A percentile compares a stretch with the other conserved stretches of the same genome.
Evolutionary conservation across 345 rosid genomes (phyloP).

Genomic region (Linum lewisii): DNA sequence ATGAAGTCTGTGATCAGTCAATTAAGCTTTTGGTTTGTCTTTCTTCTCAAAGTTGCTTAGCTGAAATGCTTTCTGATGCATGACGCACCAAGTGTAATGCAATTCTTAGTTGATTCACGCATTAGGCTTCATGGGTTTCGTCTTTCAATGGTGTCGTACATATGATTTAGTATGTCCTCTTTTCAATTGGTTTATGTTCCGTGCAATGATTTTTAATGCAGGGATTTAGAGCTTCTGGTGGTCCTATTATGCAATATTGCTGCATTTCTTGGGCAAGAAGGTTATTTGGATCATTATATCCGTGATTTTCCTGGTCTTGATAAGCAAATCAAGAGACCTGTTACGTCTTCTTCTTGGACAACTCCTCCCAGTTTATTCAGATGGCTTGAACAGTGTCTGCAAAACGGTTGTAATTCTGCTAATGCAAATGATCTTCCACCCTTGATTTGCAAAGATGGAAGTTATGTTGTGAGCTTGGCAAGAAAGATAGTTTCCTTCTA

Average conservation of each 20-base stretch:
- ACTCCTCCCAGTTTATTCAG: conserved; percentile 72
- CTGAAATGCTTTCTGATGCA: too few relatives aligned
- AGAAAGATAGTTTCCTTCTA: conserved; percentile 79
- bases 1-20: too few relatives aligned
- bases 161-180: too few relatives aligned
- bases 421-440: conserved; percentile 58
- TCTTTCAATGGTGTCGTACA: too few relatives aligned
- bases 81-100: too few relatives aligned
- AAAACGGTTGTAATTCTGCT: conserved; percentile 45
- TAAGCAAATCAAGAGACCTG: conserved; percentile 27
- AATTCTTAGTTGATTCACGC: too few relatives aligned
- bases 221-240: conserved; percentile 81
- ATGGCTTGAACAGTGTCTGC: conserved; percentile 84
- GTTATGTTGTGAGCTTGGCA: conserved; percentile 64
- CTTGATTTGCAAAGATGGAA: conserved; percentile 55
- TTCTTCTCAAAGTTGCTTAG: too few relatives aligned
- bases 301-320: conserved; percentile 84
- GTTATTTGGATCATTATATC: conserved; percentile 70
- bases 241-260: conserved; percentile 62
- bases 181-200: too few relatives aligned
- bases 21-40: too few relatives aligned
- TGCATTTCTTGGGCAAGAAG: conserved; percentile 55
- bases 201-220: conserved; percentile 14
- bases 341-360: conserved; percentile 30
- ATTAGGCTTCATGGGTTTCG: too few relatives aligned